phyloP scores from a whole-genome alignment of 345 rosid species.

The Hypericum androsaemum region DNA sequence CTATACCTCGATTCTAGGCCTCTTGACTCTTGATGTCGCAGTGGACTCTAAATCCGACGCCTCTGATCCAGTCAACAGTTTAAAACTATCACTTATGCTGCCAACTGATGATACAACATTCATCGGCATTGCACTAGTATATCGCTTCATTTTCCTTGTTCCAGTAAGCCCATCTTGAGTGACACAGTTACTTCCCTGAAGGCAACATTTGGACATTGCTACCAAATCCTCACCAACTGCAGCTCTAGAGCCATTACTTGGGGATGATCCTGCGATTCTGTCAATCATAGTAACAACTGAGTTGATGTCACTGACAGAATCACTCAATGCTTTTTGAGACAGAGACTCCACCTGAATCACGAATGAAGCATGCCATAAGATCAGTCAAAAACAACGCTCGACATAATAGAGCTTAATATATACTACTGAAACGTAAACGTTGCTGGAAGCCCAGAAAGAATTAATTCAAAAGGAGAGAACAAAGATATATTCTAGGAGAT shows the following conservation, averaged over 20 bases:
- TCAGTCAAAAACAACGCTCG: neutral
- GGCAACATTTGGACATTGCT: conserved; percentile 83
- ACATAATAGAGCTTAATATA: neutral
- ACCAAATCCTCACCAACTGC: conserved; percentile 97
- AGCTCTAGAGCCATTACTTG: conserved; percentile 93
- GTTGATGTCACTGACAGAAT: conserved; percentile 74
- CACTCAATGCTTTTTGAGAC: conserved; percentile 55
- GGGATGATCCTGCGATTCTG: conserved; percentile 87
- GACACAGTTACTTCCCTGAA: conserved; percentile 68
- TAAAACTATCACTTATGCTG: conserved; percentile 61
- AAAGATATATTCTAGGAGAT: neutral
- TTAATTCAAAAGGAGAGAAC: neutral
- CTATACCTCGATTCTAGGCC: conserved; percentile 58
- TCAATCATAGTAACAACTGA: conserved; percentile 93
- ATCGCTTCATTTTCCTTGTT: conserved; percentile 72
- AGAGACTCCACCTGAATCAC: conserved; percentile 61
- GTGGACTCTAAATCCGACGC: conserved; percentile 80
- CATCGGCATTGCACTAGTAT: conserved; percentile 74
- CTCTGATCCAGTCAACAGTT: conserved; percentile 58
- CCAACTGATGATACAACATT: conserved; percentile 67
- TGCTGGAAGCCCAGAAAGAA: neutral
- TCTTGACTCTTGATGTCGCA: conserved; percentile 69
- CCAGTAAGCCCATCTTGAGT: conserved; percentile 74
- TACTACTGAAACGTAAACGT: too few species aligned
- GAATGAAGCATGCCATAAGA: neutral